phyloP scores from a whole-genome alignment of 441 rosid genomes.

The Pelargonium australe region DNA sequence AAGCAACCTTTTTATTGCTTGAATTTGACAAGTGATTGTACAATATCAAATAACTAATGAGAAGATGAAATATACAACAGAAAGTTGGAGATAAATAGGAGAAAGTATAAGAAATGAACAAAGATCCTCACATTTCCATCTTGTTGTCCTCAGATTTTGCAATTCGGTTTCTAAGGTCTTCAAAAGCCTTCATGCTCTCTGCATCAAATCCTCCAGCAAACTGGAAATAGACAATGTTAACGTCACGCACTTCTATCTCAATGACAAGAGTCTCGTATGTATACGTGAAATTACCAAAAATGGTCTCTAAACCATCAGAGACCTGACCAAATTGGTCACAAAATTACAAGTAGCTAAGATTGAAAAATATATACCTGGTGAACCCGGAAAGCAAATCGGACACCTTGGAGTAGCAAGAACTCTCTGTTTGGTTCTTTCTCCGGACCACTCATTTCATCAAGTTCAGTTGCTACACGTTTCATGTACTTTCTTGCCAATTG shows the following conservation, averaged over 20 bases:
- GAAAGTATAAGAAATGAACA: slow-evolving; percentile 14
- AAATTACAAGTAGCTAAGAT: too few species aligned
- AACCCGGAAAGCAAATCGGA: slow-evolving; percentile 91
- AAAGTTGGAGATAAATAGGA: not conserved
- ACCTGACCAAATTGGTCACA: too few species aligned
- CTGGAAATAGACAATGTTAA: slow-evolving; percentile 31
- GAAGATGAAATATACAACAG: not conserved
- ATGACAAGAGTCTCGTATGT: too few species aligned
- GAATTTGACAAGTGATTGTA: slow-evolving; percentile 2
- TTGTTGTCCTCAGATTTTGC: slow-evolving; percentile 39
- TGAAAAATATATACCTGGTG: slow-evolving; percentile 57
- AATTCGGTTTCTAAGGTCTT: slow-evolving; percentile 73
- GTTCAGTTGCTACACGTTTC: slow-evolving; percentile 86
- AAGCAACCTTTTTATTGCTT: not conserved
- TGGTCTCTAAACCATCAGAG: too few species aligned
- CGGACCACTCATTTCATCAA: slow-evolving; percentile 61
- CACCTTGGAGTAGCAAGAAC: slow-evolving; percentile 86
- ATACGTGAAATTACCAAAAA: too few species aligned
- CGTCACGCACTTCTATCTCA: too few species aligned
- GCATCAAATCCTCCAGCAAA: slow-evolving; percentile 98
- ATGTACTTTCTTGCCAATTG: slow-evolving; percentile 90
- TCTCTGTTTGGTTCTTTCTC: slow-evolving; percentile 94
- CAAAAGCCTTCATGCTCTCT: slow-evolving; percentile 96
- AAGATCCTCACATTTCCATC: slow-evolving; percentile 30
- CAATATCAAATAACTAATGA: not conserved